These are phyloP conservation scores for Carex pumila DNA, from an alignment of 176 grass and related monocot genomes.

Conservation along the genomic window DNA sequence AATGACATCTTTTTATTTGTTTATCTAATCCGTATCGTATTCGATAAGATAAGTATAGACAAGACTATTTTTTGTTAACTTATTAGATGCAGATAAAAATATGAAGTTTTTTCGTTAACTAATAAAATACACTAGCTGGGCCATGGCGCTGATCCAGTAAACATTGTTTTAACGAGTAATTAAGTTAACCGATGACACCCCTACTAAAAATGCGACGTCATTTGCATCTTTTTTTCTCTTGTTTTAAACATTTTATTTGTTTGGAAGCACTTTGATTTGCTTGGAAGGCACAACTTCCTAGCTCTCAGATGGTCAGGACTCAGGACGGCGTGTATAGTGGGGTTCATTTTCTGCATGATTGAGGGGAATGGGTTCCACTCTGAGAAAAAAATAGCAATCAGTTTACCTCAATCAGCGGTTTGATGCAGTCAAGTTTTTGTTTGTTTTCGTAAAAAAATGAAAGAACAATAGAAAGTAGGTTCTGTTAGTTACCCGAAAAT, in stretches of 20 bases:
- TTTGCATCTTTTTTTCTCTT: not conserved
- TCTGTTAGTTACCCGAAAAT: not conserved
- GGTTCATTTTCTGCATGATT: conserved; percentile 16
- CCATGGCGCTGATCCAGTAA: too few relatives aligned
- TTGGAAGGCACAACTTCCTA: conserved; percentile 16
- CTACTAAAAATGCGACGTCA: not conserved
- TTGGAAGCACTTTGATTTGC: not conserved
- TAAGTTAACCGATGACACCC: not conserved
- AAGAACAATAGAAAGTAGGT: not conserved
- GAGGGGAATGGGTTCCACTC: conserved; percentile 7
- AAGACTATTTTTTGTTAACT: too few relatives aligned
- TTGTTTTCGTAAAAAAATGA: not conserved
- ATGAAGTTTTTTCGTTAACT: too few relatives aligned
- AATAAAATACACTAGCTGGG: too few relatives aligned
- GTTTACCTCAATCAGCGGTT: not conserved
- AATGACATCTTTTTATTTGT: too few relatives aligned
- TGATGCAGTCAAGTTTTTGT: conserved; percentile 3
- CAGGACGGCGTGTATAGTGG: not conserved
- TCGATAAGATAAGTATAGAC: too few relatives aligned
- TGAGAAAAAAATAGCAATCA: conserved; percentile 1
- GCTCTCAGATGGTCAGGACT: not conserved
- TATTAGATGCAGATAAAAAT: too few relatives aligned
- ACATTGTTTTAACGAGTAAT: too few relatives aligned
- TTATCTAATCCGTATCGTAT: too few relatives aligned
- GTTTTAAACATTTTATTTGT: not conserved